phyloP scores from a whole-genome alignment of 2,329 filamentous ascomycete species.

The Podosphaera fusca region DNA sequence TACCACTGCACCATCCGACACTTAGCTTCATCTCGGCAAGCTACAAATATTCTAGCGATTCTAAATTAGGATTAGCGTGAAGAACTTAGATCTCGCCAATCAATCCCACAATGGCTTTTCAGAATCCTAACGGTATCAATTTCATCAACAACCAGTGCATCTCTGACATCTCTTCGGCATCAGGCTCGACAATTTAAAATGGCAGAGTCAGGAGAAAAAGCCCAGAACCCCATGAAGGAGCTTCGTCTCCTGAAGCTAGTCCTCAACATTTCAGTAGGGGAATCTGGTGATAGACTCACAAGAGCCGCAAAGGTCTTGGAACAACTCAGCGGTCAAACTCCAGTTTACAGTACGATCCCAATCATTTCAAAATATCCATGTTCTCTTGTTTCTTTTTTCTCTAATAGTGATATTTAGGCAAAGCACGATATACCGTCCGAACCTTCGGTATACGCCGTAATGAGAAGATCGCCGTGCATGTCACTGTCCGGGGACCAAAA shows the following conservation, averaged over 20 bases:
- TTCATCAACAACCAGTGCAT: too few species aligned
- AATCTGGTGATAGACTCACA: conserved; percentile 99
- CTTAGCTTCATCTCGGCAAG: too few species aligned
- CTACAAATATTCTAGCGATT: too few species aligned
- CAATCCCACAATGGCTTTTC: too few species aligned
- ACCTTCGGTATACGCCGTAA: conserved; percentile 99
- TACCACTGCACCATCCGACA: too few species aligned
- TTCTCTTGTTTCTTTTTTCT: too few species aligned
- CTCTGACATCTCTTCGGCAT: too few species aligned
- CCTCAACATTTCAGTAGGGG: conserved; percentile 98
- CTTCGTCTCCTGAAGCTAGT: conserved; percentile 98
- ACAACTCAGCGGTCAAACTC: conserved; percentile 97
- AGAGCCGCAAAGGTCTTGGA: conserved; percentile 99
- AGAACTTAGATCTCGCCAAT: too few species aligned
- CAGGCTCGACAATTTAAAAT: conserved; percentile 11
- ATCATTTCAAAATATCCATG: neutral
- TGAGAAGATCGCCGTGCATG: conserved; percentile 99
- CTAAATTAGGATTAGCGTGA: too few species aligned
- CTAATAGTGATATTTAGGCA: conserved; percentile 33
- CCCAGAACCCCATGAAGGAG: conserved; percentile 97
- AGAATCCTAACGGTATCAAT: too few species aligned
- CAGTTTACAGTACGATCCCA: conserved; percentile 73
- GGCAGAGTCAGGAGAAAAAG: conserved; percentile 55
- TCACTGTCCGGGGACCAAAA: conserved; percentile 97
- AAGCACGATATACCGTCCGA: conserved; percentile 99